Percentiles rank a stretch among this genome's conserved stretches.
phyloP scores from a whole-genome alignment of 2,329 filamentous ascomycete species.

The Epichloe coenophiala region DNA sequence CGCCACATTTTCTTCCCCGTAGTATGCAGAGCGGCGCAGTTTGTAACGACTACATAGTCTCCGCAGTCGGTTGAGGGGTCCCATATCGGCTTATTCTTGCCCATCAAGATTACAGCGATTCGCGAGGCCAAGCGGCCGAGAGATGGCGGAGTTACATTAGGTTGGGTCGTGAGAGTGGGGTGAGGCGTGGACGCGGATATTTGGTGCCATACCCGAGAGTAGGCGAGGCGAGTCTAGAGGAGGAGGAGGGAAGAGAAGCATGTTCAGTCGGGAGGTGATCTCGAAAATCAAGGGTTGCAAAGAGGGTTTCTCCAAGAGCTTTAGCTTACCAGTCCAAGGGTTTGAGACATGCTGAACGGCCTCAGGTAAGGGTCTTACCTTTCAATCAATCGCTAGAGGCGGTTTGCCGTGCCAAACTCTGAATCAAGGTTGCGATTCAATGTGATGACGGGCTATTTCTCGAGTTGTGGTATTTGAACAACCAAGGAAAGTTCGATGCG shows the following conservation, averaged over 20 bases:
- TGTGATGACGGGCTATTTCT: background rate
- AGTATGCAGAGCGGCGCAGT: constrained; percentile 73
- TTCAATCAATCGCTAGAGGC: background rate
- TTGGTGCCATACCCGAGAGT: constrained; percentile 90
- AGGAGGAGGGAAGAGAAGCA: background rate
- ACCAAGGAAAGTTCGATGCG: background rate
- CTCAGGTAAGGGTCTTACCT: constrained; percentile 10
- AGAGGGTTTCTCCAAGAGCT: background rate
- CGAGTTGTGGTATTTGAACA: background rate
- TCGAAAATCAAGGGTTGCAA: background rate
- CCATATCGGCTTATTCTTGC: constrained; percentile 97
- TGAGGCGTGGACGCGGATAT: constrained; percentile 58
- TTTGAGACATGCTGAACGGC: constrained; percentile 56
- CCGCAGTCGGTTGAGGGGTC: constrained; percentile 97
- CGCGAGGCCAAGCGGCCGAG: constrained; percentile 79
- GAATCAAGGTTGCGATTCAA: background rate
- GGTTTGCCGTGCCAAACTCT: background rate
- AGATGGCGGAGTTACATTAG: constrained; percentile 52
- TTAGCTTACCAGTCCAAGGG: constrained; percentile 52
- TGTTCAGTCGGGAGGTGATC: background rate
- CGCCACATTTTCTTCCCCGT: constrained; percentile 88
- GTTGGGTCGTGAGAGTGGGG: constrained; percentile 44
- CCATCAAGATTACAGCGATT: constrained; percentile 83
- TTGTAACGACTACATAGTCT: constrained; percentile 92
- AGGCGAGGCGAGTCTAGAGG: constrained; percentile 78